Evolutionary conservation across 148 eudicot species (phyloP).

Genomic region (Beta vulgaris): DNA sequence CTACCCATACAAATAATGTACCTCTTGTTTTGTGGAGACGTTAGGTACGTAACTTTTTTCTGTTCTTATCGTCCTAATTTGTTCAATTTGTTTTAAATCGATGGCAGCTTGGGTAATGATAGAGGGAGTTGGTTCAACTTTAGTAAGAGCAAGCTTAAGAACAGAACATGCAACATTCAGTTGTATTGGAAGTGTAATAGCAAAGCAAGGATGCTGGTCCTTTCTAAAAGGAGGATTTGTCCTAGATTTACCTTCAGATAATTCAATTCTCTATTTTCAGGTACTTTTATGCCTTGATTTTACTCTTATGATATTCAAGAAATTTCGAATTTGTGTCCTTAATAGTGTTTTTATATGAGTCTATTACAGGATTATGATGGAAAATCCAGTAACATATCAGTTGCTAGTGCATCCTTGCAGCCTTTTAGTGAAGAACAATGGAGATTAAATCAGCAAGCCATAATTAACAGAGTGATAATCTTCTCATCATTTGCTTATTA

Average conservation of each 20-base stretch:
- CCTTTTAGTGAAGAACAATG: slow-evolving; percentile 76
- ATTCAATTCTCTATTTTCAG: slow-evolving; percentile 53
- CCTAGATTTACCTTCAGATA: slow-evolving; percentile 42
- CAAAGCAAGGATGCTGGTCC: slow-evolving; percentile 82
- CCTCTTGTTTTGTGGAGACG: too few relatives aligned
- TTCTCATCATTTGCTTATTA: not conserved
- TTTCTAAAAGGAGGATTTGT: slow-evolving; percentile 92
- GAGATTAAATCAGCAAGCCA: slow-evolving; percentile 58
- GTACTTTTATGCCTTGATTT: slow-evolving; percentile 25
- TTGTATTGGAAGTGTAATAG: slow-evolving; percentile 69
- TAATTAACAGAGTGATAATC: slow-evolving; percentile 48
- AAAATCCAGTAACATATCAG: slow-evolving; percentile 39
- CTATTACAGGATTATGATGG: slow-evolving; percentile 40
- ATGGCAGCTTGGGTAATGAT: slow-evolving; percentile 71
- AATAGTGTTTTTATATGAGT: not conserved
- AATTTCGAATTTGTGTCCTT: not conserved
- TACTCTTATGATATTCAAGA: not conserved
- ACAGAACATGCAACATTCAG: slow-evolving; percentile 31
- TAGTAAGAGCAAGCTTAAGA: slow-evolving; percentile 47
- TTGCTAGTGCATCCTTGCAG: slow-evolving; percentile 71
- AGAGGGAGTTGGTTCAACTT: slow-evolving; percentile 42
- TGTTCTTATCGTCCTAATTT: too few relatives aligned
- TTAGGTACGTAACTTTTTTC: too few relatives aligned
- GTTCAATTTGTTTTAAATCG: too few relatives aligned
- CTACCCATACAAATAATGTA: too few relatives aligned